Base-by-base conservation (phyloP, 192 early-diverging fungal genomes). In the Phycomyces blakesleeanus region DNA sequence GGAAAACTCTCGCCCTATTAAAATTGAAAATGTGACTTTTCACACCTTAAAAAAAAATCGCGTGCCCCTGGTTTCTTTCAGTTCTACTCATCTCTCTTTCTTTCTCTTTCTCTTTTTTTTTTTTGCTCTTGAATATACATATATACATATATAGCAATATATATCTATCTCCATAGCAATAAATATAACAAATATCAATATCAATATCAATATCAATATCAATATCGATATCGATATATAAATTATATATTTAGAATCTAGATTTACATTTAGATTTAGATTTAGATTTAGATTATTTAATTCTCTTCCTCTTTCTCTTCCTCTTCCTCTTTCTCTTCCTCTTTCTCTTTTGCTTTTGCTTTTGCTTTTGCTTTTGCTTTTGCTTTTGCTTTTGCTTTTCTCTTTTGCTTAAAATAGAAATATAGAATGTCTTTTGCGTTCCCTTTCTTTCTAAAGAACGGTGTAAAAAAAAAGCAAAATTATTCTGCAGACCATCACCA, bases 391-490 rank as follows among this genome's bases (percentile, higher is more conserved):
- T 52, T 52, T 22, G n/a, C 25, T 61, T 24, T 24, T 21, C 15
- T 34, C 27, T 27, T 55, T 55, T 10, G 5, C 54, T 55, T 26
- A 26, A 10, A 54, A 54, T 12, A 54, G 16, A 22, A n/a, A 54
- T 21, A 2, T 7, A 37, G 34, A 53, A 64, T 55, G 53, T 55
- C 52, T 16, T 44, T 64, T 39, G 20, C 63, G 21, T 56, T 64
- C 21, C 63, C 53, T 4, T 64, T 64, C 21, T 56, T 54, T 18
- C 26, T 56, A 18, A 55, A 58, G 40, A 58, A 38, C 34, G 42
- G 51, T 26, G 51, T 37, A 53, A 54, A 37, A 8, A 64, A 64
- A 50, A 64, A 55, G 63, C 55, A 56, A 55, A 12, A 26, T 6
- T 21, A 57, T 12, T 3, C 18, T 27, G 27, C 4, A 12, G 14